phyloP scores from a whole-genome alignment of 495 filamentous ascomycete genomes.

The Tuber borchii region DNA sequence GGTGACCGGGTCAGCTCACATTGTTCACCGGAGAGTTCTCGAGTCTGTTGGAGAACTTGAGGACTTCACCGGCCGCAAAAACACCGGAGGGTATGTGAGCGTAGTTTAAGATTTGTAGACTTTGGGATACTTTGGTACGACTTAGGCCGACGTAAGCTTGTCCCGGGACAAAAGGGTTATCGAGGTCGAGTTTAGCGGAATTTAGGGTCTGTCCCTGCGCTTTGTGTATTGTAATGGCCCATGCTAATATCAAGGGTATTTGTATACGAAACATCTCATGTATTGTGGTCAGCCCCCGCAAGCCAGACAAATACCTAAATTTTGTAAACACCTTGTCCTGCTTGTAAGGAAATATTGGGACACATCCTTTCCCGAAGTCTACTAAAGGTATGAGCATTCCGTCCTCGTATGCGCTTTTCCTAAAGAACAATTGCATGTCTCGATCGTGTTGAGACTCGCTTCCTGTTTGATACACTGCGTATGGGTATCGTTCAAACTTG shows the following conservation, averaged over 20 bases:
- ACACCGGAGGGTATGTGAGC: background rate
- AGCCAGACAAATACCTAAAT: background rate
- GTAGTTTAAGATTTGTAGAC: constrained; percentile 2
- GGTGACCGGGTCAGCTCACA: background rate
- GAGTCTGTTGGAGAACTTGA: background rate
- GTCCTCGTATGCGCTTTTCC: background rate
- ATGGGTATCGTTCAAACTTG: background rate
- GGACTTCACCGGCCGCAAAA: background rate
- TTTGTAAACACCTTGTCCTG: background rate
- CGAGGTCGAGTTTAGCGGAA: background rate
- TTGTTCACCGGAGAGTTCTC: background rate
- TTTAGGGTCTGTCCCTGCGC: background rate
- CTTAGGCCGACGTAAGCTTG: background rate
- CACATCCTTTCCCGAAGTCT: background rate
- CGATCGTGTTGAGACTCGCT: background rate
- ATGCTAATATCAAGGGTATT: background rate
- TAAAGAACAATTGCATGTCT: background rate
- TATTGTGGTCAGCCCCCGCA: background rate
- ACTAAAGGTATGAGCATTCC: background rate
- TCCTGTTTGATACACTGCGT: background rate
- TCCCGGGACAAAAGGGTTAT: background rate
- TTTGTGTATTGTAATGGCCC: background rate
- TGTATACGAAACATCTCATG: background rate
- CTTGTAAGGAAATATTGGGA: background rate
- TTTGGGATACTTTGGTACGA: background rate